These are phyloP conservation scores for Neurospora hispaniola DNA, from an alignment of 495 filamentous ascomycete genomes.

Conservation along the genomic window DNA sequence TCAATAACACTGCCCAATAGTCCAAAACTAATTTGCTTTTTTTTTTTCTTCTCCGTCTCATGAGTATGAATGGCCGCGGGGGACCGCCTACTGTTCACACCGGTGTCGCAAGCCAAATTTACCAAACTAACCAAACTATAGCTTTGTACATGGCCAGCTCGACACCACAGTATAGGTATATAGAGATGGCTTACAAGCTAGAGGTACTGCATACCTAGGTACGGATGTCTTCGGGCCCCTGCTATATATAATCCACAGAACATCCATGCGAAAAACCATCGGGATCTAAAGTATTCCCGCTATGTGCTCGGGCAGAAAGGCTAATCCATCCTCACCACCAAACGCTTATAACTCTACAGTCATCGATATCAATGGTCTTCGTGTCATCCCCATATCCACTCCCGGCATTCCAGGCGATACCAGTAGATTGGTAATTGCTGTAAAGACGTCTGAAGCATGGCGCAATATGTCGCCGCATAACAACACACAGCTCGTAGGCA, in stretches of 20 bases:
- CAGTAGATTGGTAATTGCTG: background rate
- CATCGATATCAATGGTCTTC: background rate
- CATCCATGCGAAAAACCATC: background rate
- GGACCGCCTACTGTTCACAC: background rate
- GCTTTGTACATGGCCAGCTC: background rate
- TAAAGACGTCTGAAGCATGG: background rate
- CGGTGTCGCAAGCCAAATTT: background rate
- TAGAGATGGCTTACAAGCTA: background rate
- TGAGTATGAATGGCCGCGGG: background rate
- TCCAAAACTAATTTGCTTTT: background rate
- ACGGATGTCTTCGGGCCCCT: background rate
- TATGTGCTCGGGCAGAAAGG: background rate
- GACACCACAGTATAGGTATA: background rate
- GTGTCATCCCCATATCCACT: background rate
- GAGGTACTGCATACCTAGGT: background rate
- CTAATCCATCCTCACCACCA: background rate
- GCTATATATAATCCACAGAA: background rate
- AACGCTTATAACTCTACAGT: background rate
- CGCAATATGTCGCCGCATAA: background rate
- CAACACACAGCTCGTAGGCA: background rate
- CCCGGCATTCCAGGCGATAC: background rate
- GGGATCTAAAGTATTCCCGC: background rate
- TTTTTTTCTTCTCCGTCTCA: background rate
- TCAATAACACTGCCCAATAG: background rate
- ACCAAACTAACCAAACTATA: background rate